A percentile compares a stretch with the other conserved stretches of the same genome.
Conservation (phyloP, 177 flowering plant genomes). For the Vitis hybrid region DNA sequence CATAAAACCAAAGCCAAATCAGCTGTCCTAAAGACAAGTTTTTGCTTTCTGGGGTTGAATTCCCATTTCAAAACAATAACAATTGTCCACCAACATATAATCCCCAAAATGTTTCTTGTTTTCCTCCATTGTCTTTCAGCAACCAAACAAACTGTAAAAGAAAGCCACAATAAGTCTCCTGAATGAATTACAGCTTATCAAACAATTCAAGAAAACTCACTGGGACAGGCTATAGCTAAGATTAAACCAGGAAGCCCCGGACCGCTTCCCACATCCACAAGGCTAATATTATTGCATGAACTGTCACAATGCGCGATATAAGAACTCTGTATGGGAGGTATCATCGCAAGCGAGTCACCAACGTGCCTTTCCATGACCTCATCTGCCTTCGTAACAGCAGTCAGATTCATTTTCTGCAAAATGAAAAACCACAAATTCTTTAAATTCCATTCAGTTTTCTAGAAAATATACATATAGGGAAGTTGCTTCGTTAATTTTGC, state of each 20-base stretch:
- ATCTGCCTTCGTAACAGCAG: constrained; percentile 62
- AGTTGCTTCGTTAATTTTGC: too few species aligned
- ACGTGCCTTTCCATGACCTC: constrained; percentile 90
- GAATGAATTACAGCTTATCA: not conserved
- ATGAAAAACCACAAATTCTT: constrained; percentile 1
- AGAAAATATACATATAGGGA: too few species aligned
- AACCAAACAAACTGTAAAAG: not conserved
- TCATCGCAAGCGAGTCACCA: constrained; percentile 82
- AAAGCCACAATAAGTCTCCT: not conserved
- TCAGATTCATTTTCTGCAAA: constrained; percentile 84
- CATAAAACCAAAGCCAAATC: too few species aligned
- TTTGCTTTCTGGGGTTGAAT: too few species aligned
- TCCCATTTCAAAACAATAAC: too few species aligned
- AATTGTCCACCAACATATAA: too few species aligned
- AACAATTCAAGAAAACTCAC: constrained; percentile 24
- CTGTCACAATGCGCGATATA: constrained; percentile 45
- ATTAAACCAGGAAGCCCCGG: constrained; percentile 88
- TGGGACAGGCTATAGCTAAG: constrained; percentile 83
- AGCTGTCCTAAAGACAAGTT: too few species aligned
- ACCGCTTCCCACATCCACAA: constrained; percentile 87
- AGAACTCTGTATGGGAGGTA: constrained; percentile 54
- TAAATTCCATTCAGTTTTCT: not conserved
- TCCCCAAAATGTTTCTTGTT: too few species aligned
- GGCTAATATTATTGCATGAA: constrained; percentile 40
- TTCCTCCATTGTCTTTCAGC: not conserved